Percentiles rank a stretch among this genome's conserved stretches.
Evolutionary conservation across 371 early-diverging fungal species (phyloP).

Genomic region (Thermomucor indicae-seudaticae): DNA sequence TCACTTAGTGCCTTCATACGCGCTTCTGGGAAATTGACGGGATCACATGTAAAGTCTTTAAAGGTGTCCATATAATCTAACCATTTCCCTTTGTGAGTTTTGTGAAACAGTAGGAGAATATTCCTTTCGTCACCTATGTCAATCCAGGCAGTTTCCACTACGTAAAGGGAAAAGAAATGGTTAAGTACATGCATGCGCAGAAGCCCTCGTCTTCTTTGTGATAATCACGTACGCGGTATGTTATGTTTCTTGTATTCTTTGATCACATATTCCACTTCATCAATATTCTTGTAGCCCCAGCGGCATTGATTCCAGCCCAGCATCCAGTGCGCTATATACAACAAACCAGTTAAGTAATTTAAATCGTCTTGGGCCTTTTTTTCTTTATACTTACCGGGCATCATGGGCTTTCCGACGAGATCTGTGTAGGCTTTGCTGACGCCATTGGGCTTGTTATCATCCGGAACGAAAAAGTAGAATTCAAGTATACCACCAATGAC

Average conservation of each 20-base stretch:
- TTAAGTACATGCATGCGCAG: too few species aligned
- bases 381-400: slow-evolving; percentile 26
- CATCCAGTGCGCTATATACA: slow-evolving; percentile 23
- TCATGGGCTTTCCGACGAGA: slow-evolving; percentile 61
- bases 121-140: slow-evolving; percentile 48
- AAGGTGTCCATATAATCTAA: slow-evolving; percentile 54
- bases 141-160: slow-evolving; percentile 57
- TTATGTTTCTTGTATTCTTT: slow-evolving; percentile 39
- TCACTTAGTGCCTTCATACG: slow-evolving; percentile 21
- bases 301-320: slow-evolving; percentile 72
- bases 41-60: slow-evolving; percentile 49
- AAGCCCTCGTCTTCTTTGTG: background rate
- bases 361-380: background rate
- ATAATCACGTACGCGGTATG: slow-evolving; percentile 50
- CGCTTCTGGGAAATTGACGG: slow-evolving; percentile 34
- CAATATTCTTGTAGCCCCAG: slow-evolving; percentile 61
- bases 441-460: slow-evolving; percentile 40
- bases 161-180: background rate
- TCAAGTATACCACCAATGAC: slow-evolving; percentile 67
- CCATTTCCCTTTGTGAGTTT: too few species aligned
- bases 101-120: background rate
- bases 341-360: background rate
- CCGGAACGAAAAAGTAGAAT: slow-evolving; percentile 59
- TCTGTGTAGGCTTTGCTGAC: slow-evolving; percentile 65
- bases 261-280: slow-evolving; percentile 27